phyloP scores from a whole-genome alignment of 176 grass and related monocot species.

The Microstegium vimineum region DNA sequence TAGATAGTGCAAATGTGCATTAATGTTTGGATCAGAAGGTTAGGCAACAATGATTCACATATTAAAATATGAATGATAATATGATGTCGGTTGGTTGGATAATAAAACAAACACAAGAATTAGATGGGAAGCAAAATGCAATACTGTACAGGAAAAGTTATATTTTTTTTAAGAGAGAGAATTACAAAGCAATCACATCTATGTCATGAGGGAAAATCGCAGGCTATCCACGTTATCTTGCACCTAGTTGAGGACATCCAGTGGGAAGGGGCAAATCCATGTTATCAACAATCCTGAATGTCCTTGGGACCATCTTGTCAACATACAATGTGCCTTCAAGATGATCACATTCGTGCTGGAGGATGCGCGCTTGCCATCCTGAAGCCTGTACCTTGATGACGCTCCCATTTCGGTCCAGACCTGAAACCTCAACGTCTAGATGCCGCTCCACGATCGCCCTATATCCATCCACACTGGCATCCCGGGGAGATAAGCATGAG shows the following conservation, averaged over 20 bases:
- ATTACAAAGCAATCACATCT: conserved; percentile 9
- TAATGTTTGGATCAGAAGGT: not conserved
- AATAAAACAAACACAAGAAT: not conserved
- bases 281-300: conserved; percentile 83
- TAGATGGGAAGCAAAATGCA: not conserved
- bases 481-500: conserved; percentile 3
- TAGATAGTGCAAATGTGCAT: not conserved
- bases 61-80: conserved; percentile 16
- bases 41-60: not conserved
- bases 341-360: conserved; percentile 96
- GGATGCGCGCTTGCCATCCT: conserved; percentile 91
- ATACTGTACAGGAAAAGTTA: not conserved
- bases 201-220: too few relatives aligned
- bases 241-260: conserved; percentile 66
- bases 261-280: conserved; percentile 65
- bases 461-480: conserved; percentile 81
- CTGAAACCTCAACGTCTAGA: conserved; percentile 84
- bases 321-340: conserved; percentile 87
- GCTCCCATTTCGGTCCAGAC: conserved; percentile 63
- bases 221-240: conserved; percentile 23
- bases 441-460: conserved; percentile 70
- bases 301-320: conserved; percentile 86
- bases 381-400: conserved; percentile 70
- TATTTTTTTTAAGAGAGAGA: not conserved
- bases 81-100: not conserved